phyloP scores from a whole-genome alignment of 257 asterid species.

The Eucommia ulmoides region DNA sequence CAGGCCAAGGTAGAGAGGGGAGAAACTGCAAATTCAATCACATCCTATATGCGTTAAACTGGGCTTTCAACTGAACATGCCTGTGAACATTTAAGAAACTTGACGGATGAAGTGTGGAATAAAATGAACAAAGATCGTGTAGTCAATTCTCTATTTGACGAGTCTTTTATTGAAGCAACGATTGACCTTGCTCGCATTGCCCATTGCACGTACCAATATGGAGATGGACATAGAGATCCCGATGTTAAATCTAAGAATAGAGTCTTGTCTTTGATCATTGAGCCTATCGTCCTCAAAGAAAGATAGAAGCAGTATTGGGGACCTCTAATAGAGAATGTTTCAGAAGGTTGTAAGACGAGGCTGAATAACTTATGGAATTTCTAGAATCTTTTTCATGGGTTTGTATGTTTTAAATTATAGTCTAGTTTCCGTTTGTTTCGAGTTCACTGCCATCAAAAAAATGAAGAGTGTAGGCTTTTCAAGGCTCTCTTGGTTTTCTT shows the following conservation, averaged over 20 bases:
- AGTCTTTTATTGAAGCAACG: constrained; percentile 3
- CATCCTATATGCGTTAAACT: neutral
- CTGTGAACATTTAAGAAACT: neutral
- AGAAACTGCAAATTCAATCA: neutral
- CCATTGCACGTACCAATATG: constrained; percentile 3
- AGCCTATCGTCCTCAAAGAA: constrained; percentile 8
- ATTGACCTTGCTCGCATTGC: constrained; percentile 13
- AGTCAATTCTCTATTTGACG: neutral
- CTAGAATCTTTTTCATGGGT: too few relatives aligned
- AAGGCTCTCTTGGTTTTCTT: too few relatives aligned
- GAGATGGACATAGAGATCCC: constrained; percentile 19
- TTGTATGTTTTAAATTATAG: too few relatives aligned
- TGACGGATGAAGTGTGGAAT: neutral
- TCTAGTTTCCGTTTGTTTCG: too few relatives aligned
- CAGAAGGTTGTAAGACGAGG: too few relatives aligned
- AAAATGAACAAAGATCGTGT: too few relatives aligned
- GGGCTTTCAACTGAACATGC: neutral
- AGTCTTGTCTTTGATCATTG: constrained; percentile 8
- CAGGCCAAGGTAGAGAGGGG: neutral
- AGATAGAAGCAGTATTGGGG: too few relatives aligned
- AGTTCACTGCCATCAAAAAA: too few relatives aligned
- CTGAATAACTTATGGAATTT: too few relatives aligned
- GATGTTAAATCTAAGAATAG: constrained; percentile 6
- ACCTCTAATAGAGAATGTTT: too few relatives aligned
- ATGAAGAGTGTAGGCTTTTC: too few relatives aligned